A percentile compares a stretch with the other conserved stretches of the same genome.
These are phyloP conservation scores for Pythium pyrilobum DNA, from an alignment of 352 stramenopile species.

Conservation along the genomic window DNA sequence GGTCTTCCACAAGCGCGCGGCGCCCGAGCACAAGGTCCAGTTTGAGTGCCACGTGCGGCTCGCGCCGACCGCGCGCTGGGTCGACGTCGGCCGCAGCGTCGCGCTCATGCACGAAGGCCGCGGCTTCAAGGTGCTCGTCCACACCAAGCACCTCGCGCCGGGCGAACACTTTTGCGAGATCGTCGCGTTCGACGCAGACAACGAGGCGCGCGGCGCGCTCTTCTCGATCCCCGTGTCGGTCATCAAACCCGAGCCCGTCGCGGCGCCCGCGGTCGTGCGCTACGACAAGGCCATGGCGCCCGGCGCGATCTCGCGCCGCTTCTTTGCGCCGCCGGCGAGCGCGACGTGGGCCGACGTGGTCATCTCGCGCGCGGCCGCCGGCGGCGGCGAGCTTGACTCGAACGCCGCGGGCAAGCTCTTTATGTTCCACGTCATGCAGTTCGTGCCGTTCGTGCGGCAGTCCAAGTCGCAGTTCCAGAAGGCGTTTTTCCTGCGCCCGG, in stretches of 20 bases:
- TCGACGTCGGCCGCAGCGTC: conserved; percentile 80
- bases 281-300: conserved; percentile 53
- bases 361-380: conserved; percentile 41
- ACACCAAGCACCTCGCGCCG: conserved; percentile 71
- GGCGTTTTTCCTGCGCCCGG: conserved; percentile 59
- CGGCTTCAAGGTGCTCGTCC: conserved; percentile 87
- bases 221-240: conserved; percentile 92
- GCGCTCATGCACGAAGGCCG: conserved; percentile 84
- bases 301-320: conserved; percentile 71
- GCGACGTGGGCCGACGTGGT: conserved; percentile 86
- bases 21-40: conserved; percentile 75
- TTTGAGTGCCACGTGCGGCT: conserved; percentile 89
- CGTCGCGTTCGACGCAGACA: conserved; percentile 64
- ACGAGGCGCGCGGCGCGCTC: conserved; percentile 56
- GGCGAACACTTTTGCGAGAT: conserved; percentile 89
- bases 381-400: conserved; percentile 39
- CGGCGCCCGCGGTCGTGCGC: conserved; percentile 23
- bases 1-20: conserved; percentile 80
- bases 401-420: conserved; percentile 69
- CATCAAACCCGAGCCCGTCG: conserved; percentile 71
- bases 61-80: conserved; percentile 77
- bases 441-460: conserved; percentile 82
- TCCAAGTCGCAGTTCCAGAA: conserved; percentile 66
- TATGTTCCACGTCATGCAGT: conserved; percentile 88
- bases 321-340: conserved; percentile 70